A percentile compares a stretch with the other conserved stretches of the same genome.
Conservation (phyloP, 1,139 yeast genomes). For the Debaryomyces sp. region DNA sequence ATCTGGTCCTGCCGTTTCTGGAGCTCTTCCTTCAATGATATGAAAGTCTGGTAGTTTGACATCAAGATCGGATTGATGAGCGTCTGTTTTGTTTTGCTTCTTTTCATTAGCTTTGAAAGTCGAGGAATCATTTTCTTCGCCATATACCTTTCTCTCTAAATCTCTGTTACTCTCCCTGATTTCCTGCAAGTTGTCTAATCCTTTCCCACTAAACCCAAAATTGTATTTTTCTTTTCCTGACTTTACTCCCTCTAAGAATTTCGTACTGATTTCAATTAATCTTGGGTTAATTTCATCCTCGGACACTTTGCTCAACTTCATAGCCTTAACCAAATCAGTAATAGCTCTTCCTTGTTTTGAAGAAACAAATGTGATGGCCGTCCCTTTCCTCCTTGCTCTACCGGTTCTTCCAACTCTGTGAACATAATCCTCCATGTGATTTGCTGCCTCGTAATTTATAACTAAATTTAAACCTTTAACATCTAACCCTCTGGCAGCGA, state of each 20-base stretch:
- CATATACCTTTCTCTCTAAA: conserved; percentile 47
- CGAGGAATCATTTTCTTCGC: conserved; percentile 15
- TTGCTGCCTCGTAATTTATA: conserved; percentile 86
- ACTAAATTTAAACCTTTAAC: conserved; percentile 82
- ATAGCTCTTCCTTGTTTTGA: conserved; percentile 69
- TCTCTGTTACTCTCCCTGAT: conserved; percentile 60
- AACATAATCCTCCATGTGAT: conserved; percentile 92
- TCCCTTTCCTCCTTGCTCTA: conserved; percentile 80
- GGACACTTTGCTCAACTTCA: conserved; percentile 55
- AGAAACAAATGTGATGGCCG: conserved; percentile 75
- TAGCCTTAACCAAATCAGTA: conserved; percentile 71
- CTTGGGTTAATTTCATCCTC: conserved; percentile 47
- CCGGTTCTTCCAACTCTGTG: conserved; percentile 98
- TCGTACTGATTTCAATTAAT: conserved; percentile 54
- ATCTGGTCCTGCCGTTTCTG: conserved; percentile 68
- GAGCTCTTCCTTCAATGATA: conserved; percentile 56
- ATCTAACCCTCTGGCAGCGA: conserved; percentile 93
- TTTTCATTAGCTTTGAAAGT: not conserved
- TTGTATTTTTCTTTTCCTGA: conserved; percentile 68
- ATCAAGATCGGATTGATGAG: conserved; percentile 8
- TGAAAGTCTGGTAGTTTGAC: conserved; percentile 45
- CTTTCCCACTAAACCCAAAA: conserved; percentile 93
- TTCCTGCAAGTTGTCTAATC: conserved; percentile 78
- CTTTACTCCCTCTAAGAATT: conserved; percentile 64
- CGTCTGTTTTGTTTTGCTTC: conserved; percentile 2